phyloP scores from a whole-genome alignment of 2,329 filamentous ascomycete species.

The Colletotrichum lindemuthianum region DNA sequence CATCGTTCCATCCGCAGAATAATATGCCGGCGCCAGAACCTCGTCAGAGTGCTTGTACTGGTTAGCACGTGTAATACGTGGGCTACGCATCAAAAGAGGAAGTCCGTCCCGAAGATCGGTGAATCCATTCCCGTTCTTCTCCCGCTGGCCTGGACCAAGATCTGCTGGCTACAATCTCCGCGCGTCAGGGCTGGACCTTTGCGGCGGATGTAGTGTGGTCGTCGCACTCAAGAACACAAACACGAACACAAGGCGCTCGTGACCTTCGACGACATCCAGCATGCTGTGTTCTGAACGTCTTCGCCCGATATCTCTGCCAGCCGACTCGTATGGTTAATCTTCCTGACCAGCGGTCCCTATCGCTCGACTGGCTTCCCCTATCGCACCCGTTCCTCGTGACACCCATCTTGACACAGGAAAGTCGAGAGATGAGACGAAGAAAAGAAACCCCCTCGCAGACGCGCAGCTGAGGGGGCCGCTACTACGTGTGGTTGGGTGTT shows the following conservation, averaged over 20 bases:
- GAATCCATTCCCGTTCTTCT: slow-evolving; percentile 12
- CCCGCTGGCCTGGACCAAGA: neutral
- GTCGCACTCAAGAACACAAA: no score
- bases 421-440: slow-evolving; percentile 29
- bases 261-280: no score
- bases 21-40: slow-evolving; percentile 6
- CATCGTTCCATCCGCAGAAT: neutral
- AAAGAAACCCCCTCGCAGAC: slow-evolving; percentile 29
- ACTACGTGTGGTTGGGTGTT: neutral
- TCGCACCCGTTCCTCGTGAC: slow-evolving; percentile 11
- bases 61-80: slow-evolving; percentile 9
- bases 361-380: no score
- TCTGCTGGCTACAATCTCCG: no score
- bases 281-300: no score
- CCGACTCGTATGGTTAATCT: no score
- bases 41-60: neutral
- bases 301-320: no score
- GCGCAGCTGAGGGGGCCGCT: slow-evolving; percentile 21
- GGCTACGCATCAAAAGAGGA: slow-evolving; percentile 13
- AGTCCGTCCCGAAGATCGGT: slow-evolving; percentile 1
- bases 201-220: no score
- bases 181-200: no score
- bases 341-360: no score
- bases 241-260: no score
- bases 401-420: slow-evolving; percentile 16